Percentiles rank a stretch among this genome's conserved stretches.
Evolutionary conservation across 345 rosid genomes (phyloP).

Genomic region (Rhodamnia rubescens): DNA sequence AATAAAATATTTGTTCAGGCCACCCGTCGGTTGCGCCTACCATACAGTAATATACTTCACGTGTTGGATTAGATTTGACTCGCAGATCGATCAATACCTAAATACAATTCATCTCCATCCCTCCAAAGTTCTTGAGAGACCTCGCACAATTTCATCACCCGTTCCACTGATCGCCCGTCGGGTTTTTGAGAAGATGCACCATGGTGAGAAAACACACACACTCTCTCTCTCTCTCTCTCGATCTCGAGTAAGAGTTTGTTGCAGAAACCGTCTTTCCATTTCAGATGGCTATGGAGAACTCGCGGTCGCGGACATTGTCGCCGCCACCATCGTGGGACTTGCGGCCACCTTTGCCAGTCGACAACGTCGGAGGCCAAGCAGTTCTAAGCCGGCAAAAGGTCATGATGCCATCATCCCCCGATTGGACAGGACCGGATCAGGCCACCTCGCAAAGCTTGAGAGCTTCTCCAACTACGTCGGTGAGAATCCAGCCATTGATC

Average conservation of each 20-base stretch:
- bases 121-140: neutral
- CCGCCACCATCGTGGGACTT: conserved; percentile 19
- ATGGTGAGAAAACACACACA: neutral
- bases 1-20: neutral
- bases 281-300: conserved; percentile 10
- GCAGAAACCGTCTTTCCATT: neutral
- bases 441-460: conserved; percentile 52
- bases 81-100: neutral
- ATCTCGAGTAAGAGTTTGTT: neutral
- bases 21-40: neutral
- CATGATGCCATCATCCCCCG: conserved; percentile 23
- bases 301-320: conserved; percentile 5
- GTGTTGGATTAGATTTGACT: neutral
- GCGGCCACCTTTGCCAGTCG: conserved; percentile 7
- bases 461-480: conserved; percentile 78
- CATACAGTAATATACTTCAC: rapidly evolving
- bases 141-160: neutral
- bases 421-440: conserved; percentile 34
- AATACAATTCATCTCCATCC: neutral
- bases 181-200: neutral
- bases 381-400: neutral
- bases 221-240: neutral
- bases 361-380: neutral
- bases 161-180: neutral
- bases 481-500: neutral